Base-by-base conservation (phyloP, 192 early-diverging fungal genomes). In the Ambispora gerdemannii region DNA sequence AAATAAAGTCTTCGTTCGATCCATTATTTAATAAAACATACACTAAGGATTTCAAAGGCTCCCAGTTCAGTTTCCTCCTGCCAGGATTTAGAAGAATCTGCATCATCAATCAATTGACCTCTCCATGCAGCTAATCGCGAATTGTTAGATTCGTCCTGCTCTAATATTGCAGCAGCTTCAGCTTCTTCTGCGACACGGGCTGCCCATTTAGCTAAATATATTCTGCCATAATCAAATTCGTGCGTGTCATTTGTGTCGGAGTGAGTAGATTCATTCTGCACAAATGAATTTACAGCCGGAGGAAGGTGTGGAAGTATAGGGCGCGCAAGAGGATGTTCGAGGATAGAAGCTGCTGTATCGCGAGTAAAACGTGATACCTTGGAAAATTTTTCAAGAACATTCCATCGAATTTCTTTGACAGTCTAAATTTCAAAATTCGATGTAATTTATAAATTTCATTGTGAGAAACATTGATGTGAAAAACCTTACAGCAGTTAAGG, bases 171-270 rank as follows among this genome's bases (percentile, higher is more conserved):
- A 10, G 38, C 38, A 43, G 38, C 38, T 43, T 65, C 34, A 72
- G 74, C 11, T 69, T 72, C n/a, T 79, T 73, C 17, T 53, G 82
- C 82, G 28, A 84, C 71, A 8, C 74, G 74, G 4, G 89, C 87
- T 15, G 90, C 92, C 90, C 90, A 93, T 63, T 88, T 89, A 6
- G 91, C 91, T 27, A 91, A 75, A 65, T 89, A 93, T 8, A 93
- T 80, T 8, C 91, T 82, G 0, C 88, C 90, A 64, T 87, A 82
- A 67, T 93, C 91, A 67, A 90, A 93, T 61, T 93, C 91, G 17
- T 88, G 87, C 33, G 88, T 87, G 1, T 93, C 91, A n/a, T 88
- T 87, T 34, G 88, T 87, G 1, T 86, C 76, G 43, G 75, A 78
- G 25, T 81, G 82, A 43, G 87, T 82, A 0, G 84, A 82, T 10